Conservation (phyloP, 2,329 filamentous ascomycete species). For the Sporothrix brasiliensis region DNA sequence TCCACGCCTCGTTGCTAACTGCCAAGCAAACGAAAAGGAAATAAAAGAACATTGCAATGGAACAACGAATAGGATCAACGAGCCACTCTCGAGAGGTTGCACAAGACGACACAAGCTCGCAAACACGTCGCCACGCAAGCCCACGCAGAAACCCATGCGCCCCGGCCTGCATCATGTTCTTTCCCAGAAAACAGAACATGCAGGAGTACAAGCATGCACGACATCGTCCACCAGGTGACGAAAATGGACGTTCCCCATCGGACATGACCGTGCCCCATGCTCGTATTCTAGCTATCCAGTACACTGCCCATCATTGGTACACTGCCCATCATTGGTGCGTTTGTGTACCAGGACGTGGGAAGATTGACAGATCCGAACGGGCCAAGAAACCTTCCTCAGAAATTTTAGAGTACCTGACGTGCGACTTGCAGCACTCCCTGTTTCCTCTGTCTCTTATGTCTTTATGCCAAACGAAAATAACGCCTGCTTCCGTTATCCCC, state of each 20-base stretch:
- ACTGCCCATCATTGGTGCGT: not conserved
- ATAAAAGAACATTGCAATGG: not conserved
- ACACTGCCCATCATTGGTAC: not conserved
- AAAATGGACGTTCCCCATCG: conserved; percentile 30
- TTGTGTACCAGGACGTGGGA: too few relatives aligned
- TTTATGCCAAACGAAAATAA: conserved; percentile 21
- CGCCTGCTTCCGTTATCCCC: not conserved
- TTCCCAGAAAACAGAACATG: not conserved
- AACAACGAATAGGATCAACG: too few relatives aligned
- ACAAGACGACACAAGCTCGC: conserved; percentile 7
- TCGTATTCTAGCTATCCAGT: not conserved
- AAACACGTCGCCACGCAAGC: conserved; percentile 6
- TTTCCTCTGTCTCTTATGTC: not conserved
- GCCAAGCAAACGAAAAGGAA: not conserved
- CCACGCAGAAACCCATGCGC: conserved; percentile 3
- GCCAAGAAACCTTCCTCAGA: not conserved
- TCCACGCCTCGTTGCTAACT: not conserved
- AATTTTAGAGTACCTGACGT: not conserved
- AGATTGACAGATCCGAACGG: not conserved
- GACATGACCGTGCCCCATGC: conserved; percentile 5
- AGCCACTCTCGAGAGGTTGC: not conserved
- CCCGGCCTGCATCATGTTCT: not conserved
- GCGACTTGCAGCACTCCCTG: not conserved
- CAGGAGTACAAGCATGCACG: not conserved
- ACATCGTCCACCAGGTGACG: conserved; percentile 9